Evolutionary conservation across 176 grass and related monocot genomes (phyloP), one percentile per base, ranked within the genome.

Genomic region (Pontederia paniculata): DNA sequence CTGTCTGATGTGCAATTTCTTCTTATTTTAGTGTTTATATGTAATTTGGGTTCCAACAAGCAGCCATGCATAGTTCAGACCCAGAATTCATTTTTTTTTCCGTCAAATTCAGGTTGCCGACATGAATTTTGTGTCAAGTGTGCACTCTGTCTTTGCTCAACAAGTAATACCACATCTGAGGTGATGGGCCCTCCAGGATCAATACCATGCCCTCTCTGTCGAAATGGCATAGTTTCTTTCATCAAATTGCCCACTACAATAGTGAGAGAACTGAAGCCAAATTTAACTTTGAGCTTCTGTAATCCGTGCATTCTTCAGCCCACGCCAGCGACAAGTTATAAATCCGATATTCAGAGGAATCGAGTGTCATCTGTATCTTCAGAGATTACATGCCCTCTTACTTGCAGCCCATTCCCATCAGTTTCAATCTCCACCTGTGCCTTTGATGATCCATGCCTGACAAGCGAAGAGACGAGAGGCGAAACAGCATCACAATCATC

Each of bases 61-160:
- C 5, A 31, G 25, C 25, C 25, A 31, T 31, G 25, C 25, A 31
- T 31, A 2, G 25, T 31, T 31, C 25, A 31, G 25, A 31, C 5
- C 25, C 25, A 31, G 1, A 31, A 31, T 31, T 31, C 5, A 31
- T 5, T 2, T 31, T 45, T 80, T 55, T 74, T 45, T 48, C 74
- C 25, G 5, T 31, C 25, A 31, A n/a, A 31, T 89, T 55, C 77
- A 98, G 94, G 80, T 43, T 98, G 94, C 55, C 70, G 78, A 20
- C 94, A 98, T 80, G 82, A 91, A 64, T 80, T 98, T 51, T 98
- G 94, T 72, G 83, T 88, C 51, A 90, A 88, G 62, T 98, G 94
- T n/a, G 94, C 87, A 67, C 80, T 98, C 14, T 98, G 84, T 74
- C 87, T 98, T 69, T 91, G 83, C 73, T 90, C 94, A 23, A 98